Base-by-base conservation (phyloP, 176 grass and related monocot species). In the Alloteropsis semialata region DNA sequence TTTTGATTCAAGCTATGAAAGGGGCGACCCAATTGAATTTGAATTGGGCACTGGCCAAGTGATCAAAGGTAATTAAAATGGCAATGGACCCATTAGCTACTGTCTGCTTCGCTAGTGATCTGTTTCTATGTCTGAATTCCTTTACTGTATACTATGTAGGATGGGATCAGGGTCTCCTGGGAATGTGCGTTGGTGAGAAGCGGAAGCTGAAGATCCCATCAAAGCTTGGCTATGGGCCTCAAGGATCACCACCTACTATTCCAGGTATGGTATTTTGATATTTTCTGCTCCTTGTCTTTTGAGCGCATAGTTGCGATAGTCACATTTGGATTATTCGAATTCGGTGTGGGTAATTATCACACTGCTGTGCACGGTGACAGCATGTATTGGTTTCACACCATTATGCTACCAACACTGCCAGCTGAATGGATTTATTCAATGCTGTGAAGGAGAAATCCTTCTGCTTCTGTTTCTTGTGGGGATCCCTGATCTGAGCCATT, bases 1-100 rank as follows among this genome's bases (percentile, higher is more conserved):
- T 82, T 99, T 99, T 69, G 97, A 99, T 90, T 99, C 97, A 48
- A 99, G 93, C 85, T 99, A 67, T 84, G 93, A 96, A 72, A 99
- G 93, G 75, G 93, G 93, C 49, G 97, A 99, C 49, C 97, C 97
- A 8, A 99, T 99, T 89, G 97, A 87, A 90, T 99, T 99, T 81
- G 93, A 99, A 32, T 81, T 99, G 77, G 97, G 97, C 50, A 90
- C 82, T 79, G 97, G 97, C 27, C 97, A 99, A 92, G 97, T 99
- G 69, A 99, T 99, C 65, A 94, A 99, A 87, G 97, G 97, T 99
- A 71, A 51, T 24, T 13, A 19, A 42, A 22, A 48, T 39, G 58
- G 16, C 2, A 38, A 19, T 32, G 24, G 17, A 0, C 24, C 10
- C 10, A 12, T 71, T 37, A 53, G 16, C n/a, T 65, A 55, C 45